These are phyloP conservation scores for Juglanconis sp. DNA, from an alignment of 2,329 filamentous ascomycete genomes.

Conservation along the genomic window DNA sequence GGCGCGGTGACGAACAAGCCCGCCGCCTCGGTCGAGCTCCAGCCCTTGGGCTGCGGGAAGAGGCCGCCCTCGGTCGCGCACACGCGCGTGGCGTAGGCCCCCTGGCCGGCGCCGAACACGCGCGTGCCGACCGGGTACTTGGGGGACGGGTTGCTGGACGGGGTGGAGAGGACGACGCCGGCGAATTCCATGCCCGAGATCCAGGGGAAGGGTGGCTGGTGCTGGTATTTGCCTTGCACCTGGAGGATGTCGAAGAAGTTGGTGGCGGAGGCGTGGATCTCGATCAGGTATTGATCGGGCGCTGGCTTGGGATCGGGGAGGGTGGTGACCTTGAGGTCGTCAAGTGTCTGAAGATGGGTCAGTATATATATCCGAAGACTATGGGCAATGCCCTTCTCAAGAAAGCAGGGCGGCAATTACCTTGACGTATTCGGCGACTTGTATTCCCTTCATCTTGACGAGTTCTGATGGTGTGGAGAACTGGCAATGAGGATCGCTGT, in stretches of 20 bases:
- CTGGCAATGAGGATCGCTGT: too few species aligned
- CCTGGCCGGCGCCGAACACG: conserved; percentile 84
- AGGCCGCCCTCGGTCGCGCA: conserved; percentile 64
- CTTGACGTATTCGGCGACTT: conserved; percentile 33
- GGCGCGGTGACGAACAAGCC: conserved; percentile 90
- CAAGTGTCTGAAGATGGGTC: conserved; percentile 58
- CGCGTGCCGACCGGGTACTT: conserved; percentile 74
- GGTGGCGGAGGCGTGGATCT: conserved; percentile 80
- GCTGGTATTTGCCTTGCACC: conserved; percentile 92
- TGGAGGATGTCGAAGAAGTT: conserved; percentile 99
- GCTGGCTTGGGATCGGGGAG: conserved; percentile 72
- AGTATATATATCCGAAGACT: not conserved
- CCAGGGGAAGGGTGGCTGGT: conserved; percentile 87
- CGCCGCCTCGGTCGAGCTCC: conserved; percentile 81
- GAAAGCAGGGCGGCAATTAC: conserved; percentile 15
- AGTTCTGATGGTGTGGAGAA: not conserved
- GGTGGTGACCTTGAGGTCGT: conserved; percentile 71
- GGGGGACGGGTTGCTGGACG: conserved; percentile 43
- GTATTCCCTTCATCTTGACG: conserved; percentile 32
- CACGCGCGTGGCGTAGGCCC: conserved; percentile 78
- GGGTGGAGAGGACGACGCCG: conserved; percentile 69
- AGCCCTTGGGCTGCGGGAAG: conserved; percentile 72
- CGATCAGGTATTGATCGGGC: conserved; percentile 77
- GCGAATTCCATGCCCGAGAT: conserved; percentile 83
- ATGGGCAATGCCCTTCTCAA: not conserved